Base-by-base conservation (phyloP, 805 yeast species). In the Zygosaccharomyces siamensis region DNA sequence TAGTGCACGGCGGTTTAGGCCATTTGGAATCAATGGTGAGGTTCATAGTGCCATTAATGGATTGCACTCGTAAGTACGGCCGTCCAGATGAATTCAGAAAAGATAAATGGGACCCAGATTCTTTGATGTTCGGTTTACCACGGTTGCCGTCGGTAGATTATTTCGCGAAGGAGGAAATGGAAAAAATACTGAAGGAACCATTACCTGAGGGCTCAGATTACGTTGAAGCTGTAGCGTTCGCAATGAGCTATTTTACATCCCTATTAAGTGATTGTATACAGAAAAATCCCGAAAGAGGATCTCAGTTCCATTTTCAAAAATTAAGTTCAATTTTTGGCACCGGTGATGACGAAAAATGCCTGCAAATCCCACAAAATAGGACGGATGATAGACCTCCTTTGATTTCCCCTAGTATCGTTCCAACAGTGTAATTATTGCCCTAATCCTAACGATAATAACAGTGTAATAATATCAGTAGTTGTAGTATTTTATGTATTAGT, bases 71-170 rank as follows among this genome's bases (percentile, higher is more conserved):
- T 57, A 66, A 84, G 43, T 86, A 85, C 61, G 93, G 93, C n/a
- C 73, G 92, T 51, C 92, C 93, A 3, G 67, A 69, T 24, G 79
- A 72, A 50, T 77, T 85, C 59, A 70, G 70, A 43, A 75, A 83
- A 27, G 74, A 76, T 47, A 80, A 81, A 62, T 60, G 61, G 2
- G 78, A 82, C 54, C 65, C 68, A 10, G 63, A 72, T 2, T 81
- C 87, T 0, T 62, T 85, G 58, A 70, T 84, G 48, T 86, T 84
- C 68, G 90, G 84, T 0, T 71, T 85, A 50, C 93, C 93, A 3
- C 78, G 77, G 39, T 73, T 85, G 56, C 93, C 93, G n/a, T 77
- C 73, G 46, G 78, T 78, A 23, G 76, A 79, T 55, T 81, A 80
- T 53, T 60, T 84, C 33, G 55, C 62, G 11, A 14, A 23, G 20